Evolutionary conservation across 225 moss, liverwort and hornwort species (phyloP), one percentile per base, ranked within the genome.

Genomic region (Anthoceros angustus): DNA sequence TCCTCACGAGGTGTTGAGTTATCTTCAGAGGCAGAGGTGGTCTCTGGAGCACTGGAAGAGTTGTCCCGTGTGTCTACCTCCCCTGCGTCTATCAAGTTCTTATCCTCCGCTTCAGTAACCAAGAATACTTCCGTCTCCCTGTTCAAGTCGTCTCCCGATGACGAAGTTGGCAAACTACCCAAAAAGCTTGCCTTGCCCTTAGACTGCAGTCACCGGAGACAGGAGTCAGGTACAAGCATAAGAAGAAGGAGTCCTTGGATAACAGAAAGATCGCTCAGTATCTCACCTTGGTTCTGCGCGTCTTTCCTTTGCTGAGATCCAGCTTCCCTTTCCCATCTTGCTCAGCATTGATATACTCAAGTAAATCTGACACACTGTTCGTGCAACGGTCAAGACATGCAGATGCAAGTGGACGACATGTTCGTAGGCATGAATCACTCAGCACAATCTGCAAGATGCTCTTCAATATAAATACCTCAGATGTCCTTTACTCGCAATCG

Each of bases 311-410:
- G 20, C 7, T 14, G 42, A 73, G 79, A 0, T 76, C 48, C 15
- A 79, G 67, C 43, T 85, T 82, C 67, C 75, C 82, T 24, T 82
- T 82, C 69, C 77, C 82, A 62, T 82, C 77, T 74, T 85, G 79
- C n/a, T 81, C 82, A 68, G 82, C 85, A 63, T 85, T 85, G 66
- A 85, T 85, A 42, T 79, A 85, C 71, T 85, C 85, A 72, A 85
- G 60, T 42, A 85, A 77, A 76, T 85, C 85, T 68, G 85, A 85
- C 68, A 85, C 85, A 76, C 85, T 85, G 40, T 39, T 69, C 23
- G n/a, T 18, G 32, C 32, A 32, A 32, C 4, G 32, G 4, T 32
- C 1, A 32, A n/a, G 14, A 55, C 14, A 55, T 4, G 14, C 14
- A 23, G 55, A 5, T 55, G 4, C 32, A 32, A 32, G 32, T 32